Evolutionary conservation across 2,329 filamentous ascomycete genomes (phyloP).

Genomic region (Clarireedia paspali): DNA sequence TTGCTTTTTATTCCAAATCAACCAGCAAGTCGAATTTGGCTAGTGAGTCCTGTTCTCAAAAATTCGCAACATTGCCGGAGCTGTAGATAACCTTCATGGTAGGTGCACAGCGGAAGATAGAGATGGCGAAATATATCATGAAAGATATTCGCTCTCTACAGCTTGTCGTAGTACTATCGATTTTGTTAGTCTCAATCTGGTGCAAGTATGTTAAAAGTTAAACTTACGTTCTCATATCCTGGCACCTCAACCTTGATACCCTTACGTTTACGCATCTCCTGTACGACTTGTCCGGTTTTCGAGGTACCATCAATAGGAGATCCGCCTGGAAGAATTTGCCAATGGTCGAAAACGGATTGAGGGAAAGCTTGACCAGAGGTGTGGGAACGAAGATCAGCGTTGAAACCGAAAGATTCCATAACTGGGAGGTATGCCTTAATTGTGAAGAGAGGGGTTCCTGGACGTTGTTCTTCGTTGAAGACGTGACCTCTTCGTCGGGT

Average conservation of each 20-base stretch:
- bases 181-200: conserved; percentile 33
- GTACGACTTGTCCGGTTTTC: conserved; percentile 77
- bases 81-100: conserved; percentile 17
- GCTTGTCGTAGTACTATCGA: conserved; percentile 93
- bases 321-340: conserved; percentile 92
- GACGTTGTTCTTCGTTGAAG: conserved; percentile 96
- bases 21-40: conserved; percentile 16
- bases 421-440: conserved; percentile 96
- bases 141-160: conserved; percentile 50
- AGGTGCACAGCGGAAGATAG: conserved; percentile 20
- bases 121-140: conserved; percentile 27
- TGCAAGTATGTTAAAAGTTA: not conserved
- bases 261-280: conserved; percentile 96
- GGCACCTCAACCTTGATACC: conserved; percentile 96
- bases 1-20: conserved; percentile 22
- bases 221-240: conserved; percentile 88
- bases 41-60: conserved; percentile 19
- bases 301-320: conserved; percentile 76
- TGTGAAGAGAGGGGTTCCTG: conserved; percentile 98
- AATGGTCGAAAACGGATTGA: conserved; percentile 98
- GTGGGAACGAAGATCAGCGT: conserved; percentile 85
- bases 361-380: conserved; percentile 99
- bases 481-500: conserved; percentile 98
- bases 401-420: conserved; percentile 99
- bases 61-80: conserved; percentile 23